These are phyloP conservation scores for Cercophora newfieldiana DNA, from an alignment of 495 filamentous ascomycete genomes.

Conservation along the genomic window DNA sequence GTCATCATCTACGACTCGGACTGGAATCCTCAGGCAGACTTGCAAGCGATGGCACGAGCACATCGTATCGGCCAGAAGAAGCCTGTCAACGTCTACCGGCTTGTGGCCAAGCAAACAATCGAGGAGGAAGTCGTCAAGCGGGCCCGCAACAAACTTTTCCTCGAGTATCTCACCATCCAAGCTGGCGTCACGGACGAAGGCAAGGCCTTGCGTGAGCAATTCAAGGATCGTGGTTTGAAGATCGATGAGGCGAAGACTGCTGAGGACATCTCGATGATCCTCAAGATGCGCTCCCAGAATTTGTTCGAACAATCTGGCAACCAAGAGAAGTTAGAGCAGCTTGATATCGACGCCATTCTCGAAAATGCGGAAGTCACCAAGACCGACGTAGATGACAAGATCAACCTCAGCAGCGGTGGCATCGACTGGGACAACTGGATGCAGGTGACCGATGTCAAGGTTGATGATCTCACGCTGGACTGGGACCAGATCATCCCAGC, in stretches of 20 bases:
- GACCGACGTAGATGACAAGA: constrained; percentile 74
- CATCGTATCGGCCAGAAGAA: constrained; percentile 96
- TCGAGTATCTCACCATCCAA: constrained; percentile 98
- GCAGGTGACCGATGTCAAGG: constrained; percentile 91
- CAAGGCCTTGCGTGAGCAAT: constrained; percentile 65
- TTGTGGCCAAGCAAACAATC: constrained; percentile 96
- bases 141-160: constrained; percentile 93
- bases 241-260: constrained; percentile 77
- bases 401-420: constrained; percentile 64
- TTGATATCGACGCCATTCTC: constrained; percentile 97
- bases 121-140: constrained; percentile 97
- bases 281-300: constrained; percentile 89
- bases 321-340: constrained; percentile 91
- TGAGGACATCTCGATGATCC: constrained; percentile 88
- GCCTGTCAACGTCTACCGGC: constrained; percentile 90
- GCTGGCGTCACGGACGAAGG: constrained; percentile 93
- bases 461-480: constrained; percentile 73
- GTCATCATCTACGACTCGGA: constrained; percentile 98
- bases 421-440: constrained; percentile 96
- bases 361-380: constrained; percentile 94
- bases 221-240: constrained; percentile 54
- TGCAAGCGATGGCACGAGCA: constrained; percentile 97
- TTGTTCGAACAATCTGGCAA: constrained; percentile 98
- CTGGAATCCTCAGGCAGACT: constrained; percentile 98
- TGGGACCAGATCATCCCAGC: constrained; percentile 99